Evolutionary conservation across 140 eudicot species (phyloP).

Genomic region (Flaveria floridana): DNA sequence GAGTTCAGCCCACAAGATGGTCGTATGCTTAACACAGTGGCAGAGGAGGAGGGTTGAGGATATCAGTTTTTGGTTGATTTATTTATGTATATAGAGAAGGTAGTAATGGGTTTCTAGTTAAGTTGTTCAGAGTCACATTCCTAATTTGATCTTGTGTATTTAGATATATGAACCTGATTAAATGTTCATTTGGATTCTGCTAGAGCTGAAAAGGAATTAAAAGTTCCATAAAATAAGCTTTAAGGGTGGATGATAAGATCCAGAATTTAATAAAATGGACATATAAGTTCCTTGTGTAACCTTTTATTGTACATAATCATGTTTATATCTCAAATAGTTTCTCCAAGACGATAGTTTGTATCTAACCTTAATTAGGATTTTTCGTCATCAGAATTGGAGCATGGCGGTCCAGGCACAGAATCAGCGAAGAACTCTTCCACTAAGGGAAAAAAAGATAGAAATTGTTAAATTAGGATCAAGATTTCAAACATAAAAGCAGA

Average conservation of each 20-base stretch:
- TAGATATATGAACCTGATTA: not conserved
- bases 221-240: not conserved
- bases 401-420: constrained; percentile 74
- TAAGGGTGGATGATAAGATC: constrained; percentile 5
- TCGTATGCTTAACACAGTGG: constrained; percentile 43
- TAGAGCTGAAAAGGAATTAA: not conserved
- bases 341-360: constrained; percentile 27
- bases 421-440: constrained; percentile 93
- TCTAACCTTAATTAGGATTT: constrained; percentile 44
- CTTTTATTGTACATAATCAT: constrained; percentile 40
- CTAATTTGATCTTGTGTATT: not conserved
- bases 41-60: constrained; percentile 39
- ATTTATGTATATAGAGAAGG: constrained; percentile 33
- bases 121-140: not conserved
- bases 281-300: constrained; percentile 13
- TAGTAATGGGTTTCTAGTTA: constrained; percentile 8
- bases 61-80: not conserved
- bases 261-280: constrained; percentile 9
- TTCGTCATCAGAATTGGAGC: constrained; percentile 73
- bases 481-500: not conserved
- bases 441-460: constrained; percentile 28
- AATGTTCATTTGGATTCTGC: not conserved
- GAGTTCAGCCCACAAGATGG: constrained; percentile 40
- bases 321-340: constrained; percentile 27
- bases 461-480: not conserved